phyloP scores from a whole-genome alignment of 495 filamentous ascomycete species.

The Tuber calosporum region DNA sequence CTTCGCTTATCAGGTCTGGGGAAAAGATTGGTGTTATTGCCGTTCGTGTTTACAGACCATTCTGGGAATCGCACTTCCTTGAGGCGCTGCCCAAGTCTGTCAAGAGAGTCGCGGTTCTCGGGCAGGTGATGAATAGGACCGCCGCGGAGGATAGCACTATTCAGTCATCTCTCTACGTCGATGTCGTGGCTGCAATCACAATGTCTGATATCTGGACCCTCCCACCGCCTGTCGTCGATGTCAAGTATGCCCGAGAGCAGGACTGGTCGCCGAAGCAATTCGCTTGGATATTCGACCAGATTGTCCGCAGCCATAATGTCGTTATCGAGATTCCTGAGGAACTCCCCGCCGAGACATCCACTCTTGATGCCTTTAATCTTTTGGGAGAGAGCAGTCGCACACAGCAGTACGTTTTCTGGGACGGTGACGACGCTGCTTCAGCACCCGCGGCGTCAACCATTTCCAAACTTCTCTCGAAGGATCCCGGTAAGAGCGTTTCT shows the following conservation, averaged over 20 bases:
- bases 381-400: slow-evolving; percentile 47
- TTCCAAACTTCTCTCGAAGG: slow-evolving; percentile 63
- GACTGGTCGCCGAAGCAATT: slow-evolving; percentile 72
- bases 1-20: slow-evolving; percentile 61
- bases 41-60: slow-evolving; percentile 88
- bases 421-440: slow-evolving; percentile 66
- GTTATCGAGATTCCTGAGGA: slow-evolving; percentile 42
- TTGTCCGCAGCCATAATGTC: slow-evolving; percentile 44
- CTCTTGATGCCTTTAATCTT: slow-evolving; percentile 33
- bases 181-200: slow-evolving; percentile 75
- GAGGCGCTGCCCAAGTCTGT: slow-evolving; percentile 66
- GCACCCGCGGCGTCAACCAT: slow-evolving; percentile 58
- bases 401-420: slow-evolving; percentile 90
- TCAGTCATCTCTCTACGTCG: slow-evolving; percentile 76
- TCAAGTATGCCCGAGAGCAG: slow-evolving; percentile 80
- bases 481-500: slow-evolving; percentile 69
- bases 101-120: slow-evolving; percentile 59
- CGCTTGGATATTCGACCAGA: slow-evolving; percentile 56
- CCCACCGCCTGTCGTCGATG: slow-evolving; percentile 59
- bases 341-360: slow-evolving; percentile 38
- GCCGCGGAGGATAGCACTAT: slow-evolving; percentile 59
- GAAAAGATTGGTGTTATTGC: slow-evolving; percentile 76
- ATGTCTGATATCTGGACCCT: slow-evolving; percentile 62
- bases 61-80: slow-evolving; percentile 88
- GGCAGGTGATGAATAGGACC: slow-evolving; percentile 47